A percentile compares a stretch with the other conserved stretches of the same genome.
Conservation (phyloP, 1,139 yeast genomes). For the Blastobotrys elegans region DNA sequence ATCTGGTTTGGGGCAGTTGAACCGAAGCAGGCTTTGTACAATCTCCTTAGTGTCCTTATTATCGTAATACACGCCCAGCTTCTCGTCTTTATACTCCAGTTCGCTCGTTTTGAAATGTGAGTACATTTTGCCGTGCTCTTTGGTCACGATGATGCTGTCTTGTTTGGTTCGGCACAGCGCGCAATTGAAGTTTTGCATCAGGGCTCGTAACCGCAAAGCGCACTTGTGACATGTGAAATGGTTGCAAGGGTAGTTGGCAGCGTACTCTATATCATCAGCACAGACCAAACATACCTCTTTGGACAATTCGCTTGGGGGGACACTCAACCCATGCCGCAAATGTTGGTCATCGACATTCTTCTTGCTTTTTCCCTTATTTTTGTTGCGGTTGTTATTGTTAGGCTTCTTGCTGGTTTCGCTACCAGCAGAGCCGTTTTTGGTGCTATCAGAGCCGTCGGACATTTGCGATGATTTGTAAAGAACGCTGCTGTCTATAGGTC, state of each 20-base stretch:
- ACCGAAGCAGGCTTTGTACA: conserved; percentile 49
- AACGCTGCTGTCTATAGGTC: neutral
- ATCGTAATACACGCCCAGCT: conserved; percentile 34
- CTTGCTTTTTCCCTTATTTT: neutral
- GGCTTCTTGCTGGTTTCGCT: neutral
- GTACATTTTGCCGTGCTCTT: conserved; percentile 41
- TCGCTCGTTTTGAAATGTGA: conserved; percentile 37
- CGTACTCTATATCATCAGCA: conserved; percentile 60
- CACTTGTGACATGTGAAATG: conserved; percentile 83
- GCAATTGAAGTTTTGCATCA: conserved; percentile 70
- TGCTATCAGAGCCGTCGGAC: neutral
- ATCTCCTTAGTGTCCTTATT: conserved; percentile 34
- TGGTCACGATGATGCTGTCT: conserved; percentile 54
- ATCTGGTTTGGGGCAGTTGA: conserved; percentile 48
- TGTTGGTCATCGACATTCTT: neutral
- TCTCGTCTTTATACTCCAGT: conserved; percentile 31
- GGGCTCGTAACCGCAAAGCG: conserved; percentile 74
- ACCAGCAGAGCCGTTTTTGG: neutral
- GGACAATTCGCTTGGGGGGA: neutral
- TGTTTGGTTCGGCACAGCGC: conserved; percentile 72
- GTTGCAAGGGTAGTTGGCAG: conserved; percentile 76
- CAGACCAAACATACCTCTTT: conserved; percentile 69
- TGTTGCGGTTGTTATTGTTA: neutral
- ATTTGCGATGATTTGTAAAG: neutral
- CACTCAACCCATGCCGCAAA: neutral